Evolutionary conservation across 2,329 filamentous ascomycete genomes (phyloP).

Genomic region (Botrytis squamosa): DNA sequence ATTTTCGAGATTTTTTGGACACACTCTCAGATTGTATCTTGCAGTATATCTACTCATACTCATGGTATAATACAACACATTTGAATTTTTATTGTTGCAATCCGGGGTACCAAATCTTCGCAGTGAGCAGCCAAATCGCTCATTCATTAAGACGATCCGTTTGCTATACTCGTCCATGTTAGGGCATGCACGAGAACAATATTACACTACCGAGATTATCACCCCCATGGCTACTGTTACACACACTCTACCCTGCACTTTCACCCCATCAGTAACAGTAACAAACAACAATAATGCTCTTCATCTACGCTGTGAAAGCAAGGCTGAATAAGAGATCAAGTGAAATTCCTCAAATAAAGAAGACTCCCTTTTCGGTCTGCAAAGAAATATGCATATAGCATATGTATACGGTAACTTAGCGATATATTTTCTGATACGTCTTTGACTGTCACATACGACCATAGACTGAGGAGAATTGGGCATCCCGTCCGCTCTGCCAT

Average conservation of each 20-base stretch:
- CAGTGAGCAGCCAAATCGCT: neutral
- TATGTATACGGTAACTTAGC: fast-evolving
- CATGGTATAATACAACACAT: neutral
- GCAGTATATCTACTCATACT: neutral
- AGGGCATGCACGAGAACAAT: neutral
- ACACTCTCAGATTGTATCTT: neutral
- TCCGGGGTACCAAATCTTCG: neutral
- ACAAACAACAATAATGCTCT: fast-evolving
- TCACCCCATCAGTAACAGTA: neutral
- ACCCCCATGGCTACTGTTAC: neutral
- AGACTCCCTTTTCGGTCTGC: neutral
- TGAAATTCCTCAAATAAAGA: neutral
- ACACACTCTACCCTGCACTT: neutral
- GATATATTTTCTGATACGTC: no score
- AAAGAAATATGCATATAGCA: fast-evolving
- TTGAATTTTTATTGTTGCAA: neutral
- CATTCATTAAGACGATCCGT: neutral
- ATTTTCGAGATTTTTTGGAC: neutral
- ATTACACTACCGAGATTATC: neutral
- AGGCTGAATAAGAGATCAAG: neutral
- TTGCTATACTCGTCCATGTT: neutral
- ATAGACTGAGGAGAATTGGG: neutral
- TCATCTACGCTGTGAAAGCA: neutral
- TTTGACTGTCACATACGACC: neutral
- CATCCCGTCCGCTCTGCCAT: neutral